These are phyloP conservation scores for Salicornia ramosissima DNA, from an alignment of 148 eudicot species.

Conservation along the genomic window DNA sequence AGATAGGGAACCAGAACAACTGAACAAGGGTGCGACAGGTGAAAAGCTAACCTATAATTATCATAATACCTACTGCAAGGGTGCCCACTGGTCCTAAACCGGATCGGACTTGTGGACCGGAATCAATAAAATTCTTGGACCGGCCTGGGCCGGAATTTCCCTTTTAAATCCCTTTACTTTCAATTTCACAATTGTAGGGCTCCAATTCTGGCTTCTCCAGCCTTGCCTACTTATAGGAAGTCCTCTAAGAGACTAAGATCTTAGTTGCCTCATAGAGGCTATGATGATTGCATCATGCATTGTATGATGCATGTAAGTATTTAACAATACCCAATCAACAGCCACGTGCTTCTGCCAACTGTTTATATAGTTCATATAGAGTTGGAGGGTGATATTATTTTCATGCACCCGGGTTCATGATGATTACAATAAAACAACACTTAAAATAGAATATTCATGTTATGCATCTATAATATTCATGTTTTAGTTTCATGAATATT, in stretches of 20 bases:
- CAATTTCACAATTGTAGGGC: not conserved
- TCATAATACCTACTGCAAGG: not conserved
- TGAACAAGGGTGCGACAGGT: not conserved
- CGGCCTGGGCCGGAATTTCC: too few relatives aligned
- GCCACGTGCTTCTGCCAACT: constrained; percentile 3
- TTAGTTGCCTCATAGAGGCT: not conserved
- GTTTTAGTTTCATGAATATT: too few relatives aligned
- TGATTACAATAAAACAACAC: too few relatives aligned
- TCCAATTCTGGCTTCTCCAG: not conserved
- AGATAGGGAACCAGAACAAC: constrained; percentile 2
- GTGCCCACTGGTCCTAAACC: not conserved
- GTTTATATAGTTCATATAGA: not conserved
- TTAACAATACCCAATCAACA: too few relatives aligned
- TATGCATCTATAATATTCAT: too few relatives aligned
- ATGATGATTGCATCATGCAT: not conserved
- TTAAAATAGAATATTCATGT: too few relatives aligned
- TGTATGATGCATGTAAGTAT: not conserved
- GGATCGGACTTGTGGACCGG: too few relatives aligned
- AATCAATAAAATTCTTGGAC: too few relatives aligned
- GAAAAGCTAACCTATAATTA: not conserved
- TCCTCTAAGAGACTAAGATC: too few relatives aligned
- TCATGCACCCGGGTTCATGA: too few relatives aligned
- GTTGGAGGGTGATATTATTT: not conserved
- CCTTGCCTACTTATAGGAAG: not conserved
- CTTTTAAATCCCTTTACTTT: not conserved